A percentile compares a stretch with the other conserved stretches of the same genome.
phyloP scores from a whole-genome alignment of 176 grass and related monocot genomes.

The Olyra latifolia region DNA sequence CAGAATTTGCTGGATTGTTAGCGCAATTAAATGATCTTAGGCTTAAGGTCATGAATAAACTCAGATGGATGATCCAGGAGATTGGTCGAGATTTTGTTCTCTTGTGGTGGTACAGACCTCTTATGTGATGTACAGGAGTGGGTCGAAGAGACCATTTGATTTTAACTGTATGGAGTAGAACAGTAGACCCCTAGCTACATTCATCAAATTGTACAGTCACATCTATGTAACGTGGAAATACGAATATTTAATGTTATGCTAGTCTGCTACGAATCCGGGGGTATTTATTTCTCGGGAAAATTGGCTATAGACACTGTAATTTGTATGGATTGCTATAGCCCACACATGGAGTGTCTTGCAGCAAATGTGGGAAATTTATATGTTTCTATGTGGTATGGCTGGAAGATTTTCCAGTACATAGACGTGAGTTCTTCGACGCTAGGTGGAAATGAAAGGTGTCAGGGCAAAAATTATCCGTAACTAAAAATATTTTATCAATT shows the following conservation, averaged over 20 bases:
- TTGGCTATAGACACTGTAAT: no score
- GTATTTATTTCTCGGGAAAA: background rate
- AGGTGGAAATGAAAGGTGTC: no score
- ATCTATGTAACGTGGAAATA: no score
- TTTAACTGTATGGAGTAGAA: no score
- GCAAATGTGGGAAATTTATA: no score
- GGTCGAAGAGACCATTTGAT: background rate
- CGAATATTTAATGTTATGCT: background rate
- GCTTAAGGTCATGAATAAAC: conserved; percentile 38
- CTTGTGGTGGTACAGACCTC: conserved; percentile 4
- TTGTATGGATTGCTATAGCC: background rate
- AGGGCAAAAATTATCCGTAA: no score
- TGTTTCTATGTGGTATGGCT: no score
- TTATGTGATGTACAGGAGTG: background rate
- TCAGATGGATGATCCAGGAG: conserved; percentile 39
- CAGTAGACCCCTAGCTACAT: background rate
- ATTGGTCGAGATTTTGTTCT: background rate
- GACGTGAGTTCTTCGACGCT: no score
- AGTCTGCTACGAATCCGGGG: background rate
- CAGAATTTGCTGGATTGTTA: conserved; percentile 47
- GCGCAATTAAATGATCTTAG: conserved; percentile 42
- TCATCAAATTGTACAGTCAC: background rate
- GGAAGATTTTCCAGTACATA: no score
- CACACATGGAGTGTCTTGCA: no score
- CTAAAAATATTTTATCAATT: no score